Base-by-base conservation (phyloP, 2,329 filamentous ascomycete species). In the Scedosporium apiospermum region DNA sequence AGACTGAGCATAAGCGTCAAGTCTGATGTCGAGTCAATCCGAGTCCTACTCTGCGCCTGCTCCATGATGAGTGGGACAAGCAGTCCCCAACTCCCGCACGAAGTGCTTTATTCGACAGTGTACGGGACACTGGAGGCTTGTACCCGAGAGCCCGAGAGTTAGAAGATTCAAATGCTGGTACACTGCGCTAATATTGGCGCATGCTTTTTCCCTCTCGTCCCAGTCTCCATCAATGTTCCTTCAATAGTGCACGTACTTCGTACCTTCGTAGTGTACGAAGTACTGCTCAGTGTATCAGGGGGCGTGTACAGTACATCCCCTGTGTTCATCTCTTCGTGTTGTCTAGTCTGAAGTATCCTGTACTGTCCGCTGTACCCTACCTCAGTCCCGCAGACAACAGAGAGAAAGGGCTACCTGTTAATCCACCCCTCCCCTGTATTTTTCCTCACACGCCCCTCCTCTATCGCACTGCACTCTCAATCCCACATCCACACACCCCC, bases 271-370 rank as follows among this genome's bases (percentile, higher is more conserved):
- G n/a, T n/a, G n/a, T n/a, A n/a, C n/a, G n/a, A 27, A 5, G 26
- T 27, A 12, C 34, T 26, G 23, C 23, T 23, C 51, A 55, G n/a
- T 21, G 44, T 21, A 21, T 10, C 16, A 49, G 44, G 34, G 9
- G 44, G 44, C 14, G 44, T 49, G 51, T 55, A 55, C 51, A 55
- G 12, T 55, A 55, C 51, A 23, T 23, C 12, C 21, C 21, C 51
- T 55, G 51, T 55, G 51, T 27, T 55, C n/a, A 26, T 55, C 51
- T 55, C 51, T 55, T 55, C 51, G n/a, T 49, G n/a, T 49, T 49
- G 9, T 49, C 44, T 55, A 23, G n/a, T 23, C 51, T 6, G 21
- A 55, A 38, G 34, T 38, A 38, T 38, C 34, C 30, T 34, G 49
- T 53, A 53, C 49, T 21, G 49, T 53, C 9, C 49, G 6, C 21